Evolutionary conservation across 352 stramenopile genomes (phyloP), one percentile per base, ranked within the genome.

Genomic region (Phytophthora vignae): DNA sequence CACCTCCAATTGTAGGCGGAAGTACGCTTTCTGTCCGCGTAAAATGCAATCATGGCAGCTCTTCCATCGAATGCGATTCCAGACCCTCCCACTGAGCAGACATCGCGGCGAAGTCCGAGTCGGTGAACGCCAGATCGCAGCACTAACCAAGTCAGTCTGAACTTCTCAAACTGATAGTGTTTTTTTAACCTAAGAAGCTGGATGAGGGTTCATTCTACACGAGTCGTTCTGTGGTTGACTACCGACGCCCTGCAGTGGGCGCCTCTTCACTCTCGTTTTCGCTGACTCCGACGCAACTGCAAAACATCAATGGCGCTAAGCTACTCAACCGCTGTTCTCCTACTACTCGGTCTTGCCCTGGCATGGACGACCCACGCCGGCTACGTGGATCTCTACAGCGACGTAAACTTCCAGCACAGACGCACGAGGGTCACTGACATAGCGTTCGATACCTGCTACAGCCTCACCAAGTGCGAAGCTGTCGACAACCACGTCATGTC

Each of bases 321-420:
- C 21, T 56, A 19, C 50, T 36, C 21, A 21, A 2, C 15, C 11
- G 9, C 40, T 19, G 22, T 38, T 25, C 14, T 31, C 22, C 21
- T 56, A 9, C 14, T 56, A 15, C 14, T 31, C 54, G 15, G 54
- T 46, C 2, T 19, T 29, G 5, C 46, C 0, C 27, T 54, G 4
- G 0, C 15, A 15, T 17, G 0, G 54, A 22, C 14, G 31, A 2
- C 4, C 14, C 27, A 48, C 17, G 46, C 40, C n/a, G 54, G 54
- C 21, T 46, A 48, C 17, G 54, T 60, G 15, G 54, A 60, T n/a
- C 31, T 60, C 15, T 60, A 19, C 29, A 7, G 54, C 4, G 54
- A 60, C 7, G 8, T 14, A 8, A 33, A 60, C 29, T 60, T 60
- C 31, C 17, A 46, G 36, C 29, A 22, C 6, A 60, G 29, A 29